Conservation (phyloP, 176 grass and related monocot genomes). For the Ananas comosus region DNA sequence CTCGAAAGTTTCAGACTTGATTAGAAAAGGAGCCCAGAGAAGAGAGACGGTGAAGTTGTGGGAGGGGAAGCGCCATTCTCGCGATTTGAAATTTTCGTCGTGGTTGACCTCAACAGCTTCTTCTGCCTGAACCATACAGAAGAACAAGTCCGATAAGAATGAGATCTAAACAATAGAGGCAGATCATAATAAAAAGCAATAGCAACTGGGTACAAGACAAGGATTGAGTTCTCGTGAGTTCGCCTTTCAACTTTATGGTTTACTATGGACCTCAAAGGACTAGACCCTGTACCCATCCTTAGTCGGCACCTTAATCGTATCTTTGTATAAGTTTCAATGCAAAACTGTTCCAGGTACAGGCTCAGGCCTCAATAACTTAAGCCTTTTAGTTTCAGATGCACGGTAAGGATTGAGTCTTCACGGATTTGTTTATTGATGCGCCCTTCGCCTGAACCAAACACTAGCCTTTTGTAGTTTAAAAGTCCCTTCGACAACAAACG, state of each 20-base stretch:
- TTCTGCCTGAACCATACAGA: slow-evolving; percentile 47
- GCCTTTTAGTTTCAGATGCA: too few relatives aligned
- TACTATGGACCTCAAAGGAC: too few relatives aligned
- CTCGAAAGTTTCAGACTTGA: slow-evolving; percentile 63
- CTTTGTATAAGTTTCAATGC: too few relatives aligned
- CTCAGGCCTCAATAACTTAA: too few relatives aligned
- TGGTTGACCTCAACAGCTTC: slow-evolving; percentile 65
- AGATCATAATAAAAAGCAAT: not conserved
- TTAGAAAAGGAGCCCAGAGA: slow-evolving; percentile 70
- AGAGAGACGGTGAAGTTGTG: slow-evolving; percentile 68
- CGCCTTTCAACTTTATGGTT: not conserved
- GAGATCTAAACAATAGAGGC: not conserved
- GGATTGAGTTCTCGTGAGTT: not conserved
- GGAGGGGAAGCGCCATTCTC: slow-evolving; percentile 57
- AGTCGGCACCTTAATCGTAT: too few relatives aligned
- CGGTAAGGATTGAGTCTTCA: too few relatives aligned
- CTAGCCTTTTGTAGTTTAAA: too few relatives aligned
- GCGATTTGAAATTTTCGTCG: slow-evolving; percentile 51
- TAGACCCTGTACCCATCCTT: too few relatives aligned
- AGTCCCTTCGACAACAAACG: not conserved
- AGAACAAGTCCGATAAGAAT: slow-evolving; percentile 5
- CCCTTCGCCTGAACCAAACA: too few relatives aligned
- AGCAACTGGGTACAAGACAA: not conserved
- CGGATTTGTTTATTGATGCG: too few relatives aligned
- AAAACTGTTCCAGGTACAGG: too few relatives aligned